Base-by-base conservation (phyloP, 23 red algal species). In the Chondrus crispus region DNA sequence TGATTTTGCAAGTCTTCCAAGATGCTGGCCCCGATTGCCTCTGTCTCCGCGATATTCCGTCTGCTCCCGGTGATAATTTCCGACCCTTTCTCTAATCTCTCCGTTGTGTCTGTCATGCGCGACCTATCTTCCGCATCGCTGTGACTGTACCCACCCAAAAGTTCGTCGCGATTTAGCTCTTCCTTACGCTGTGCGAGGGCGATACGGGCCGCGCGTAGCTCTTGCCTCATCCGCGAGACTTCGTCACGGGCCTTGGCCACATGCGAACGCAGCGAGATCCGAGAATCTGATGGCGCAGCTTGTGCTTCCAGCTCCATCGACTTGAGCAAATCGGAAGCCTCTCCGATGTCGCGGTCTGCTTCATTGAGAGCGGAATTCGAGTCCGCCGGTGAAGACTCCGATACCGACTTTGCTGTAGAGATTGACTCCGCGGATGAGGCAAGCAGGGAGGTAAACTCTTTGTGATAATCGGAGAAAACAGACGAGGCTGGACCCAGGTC, bases 1-100 rank as follows among this genome's bases (percentile, higher is more conserved):
- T 96, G 95, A 30, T 68, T 7, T 48, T 79, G 77, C 47, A 96
- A 55, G 79, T 96, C 95, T 41, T 79, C 81, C 51, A 96, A 54
- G 51, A 96, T 96, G 75, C 80, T 39, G 28, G 68, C 84, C 30
- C 77, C 90, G 4, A 96, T 55, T 10, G 55, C 46, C 71, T 96
- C 95, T 22, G 95, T 92, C 78, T 91, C 95, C n/a, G 89, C 89
- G 14, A 92, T 49, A 24, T 82, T 62, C 16, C 77, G 79, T 2
- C 95, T 42, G 20, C 95, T 96, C 8, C 70, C 77, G 18, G 47
- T 10, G 35, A 96, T 94, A 11, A 71, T 68, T 38, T 84, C 62
- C 4, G 10, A n/a, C 37, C 62, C 39, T 30, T 55, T 42, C 62
- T 92, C 79, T 4, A 92, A 22, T 3, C 58, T 32, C 44, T 38